Base-by-base conservation (phyloP, 768 basidiomycete species). In the Nevesoporus exiguus region DNA sequence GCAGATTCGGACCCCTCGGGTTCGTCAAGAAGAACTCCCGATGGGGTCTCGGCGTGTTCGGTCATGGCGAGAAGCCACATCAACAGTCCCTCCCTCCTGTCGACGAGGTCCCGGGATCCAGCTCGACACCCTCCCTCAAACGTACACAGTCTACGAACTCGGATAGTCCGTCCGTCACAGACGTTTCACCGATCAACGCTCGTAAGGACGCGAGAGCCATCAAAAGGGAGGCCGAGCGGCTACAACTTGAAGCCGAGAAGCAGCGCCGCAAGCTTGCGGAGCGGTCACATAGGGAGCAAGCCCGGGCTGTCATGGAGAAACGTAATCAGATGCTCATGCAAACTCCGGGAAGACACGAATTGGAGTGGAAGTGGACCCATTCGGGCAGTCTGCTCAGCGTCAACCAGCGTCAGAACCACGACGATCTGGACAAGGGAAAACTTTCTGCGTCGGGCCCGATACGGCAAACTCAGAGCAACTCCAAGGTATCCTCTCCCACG, bases 271-370 rank as follows among this genome's bases (percentile, higher is more conserved):
- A 84, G 52, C 77, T 89, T 57, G 83, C 80, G 17, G 83, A 86
- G 68, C 84, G 83, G 62, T 84, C 76, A 65, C 84, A 90, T 57
- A 83, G 85, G 62, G 94, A 97, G 63, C 88, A 93, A 70, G 90
- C 93, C 17, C 83, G 93, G 51, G 92, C 91, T 41, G 93, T 96
- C 71, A 88, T 95, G 85, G 82, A 86, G 64, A 96, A 95, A 75
- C 87, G 91, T 59, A 85, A 82, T 55, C 83, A 86, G 60, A 78
- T 92, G 71, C 76, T 89, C 62, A 81, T 81, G 65, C 79, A 83
- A 60, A 78, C 67, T 17, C 70, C 76, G 29, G 71, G 68, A 42
- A 76, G 72, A 60, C 73, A 76, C 52, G 81, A 87, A 55, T 66
- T 87, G 31, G 86, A 87, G 63, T 90, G 86, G 87, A 77, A 75